These are phyloP conservation scores for Solanum corneliomulleri DNA, from an alignment of 257 asterid species.

Conservation along the genomic window DNA sequence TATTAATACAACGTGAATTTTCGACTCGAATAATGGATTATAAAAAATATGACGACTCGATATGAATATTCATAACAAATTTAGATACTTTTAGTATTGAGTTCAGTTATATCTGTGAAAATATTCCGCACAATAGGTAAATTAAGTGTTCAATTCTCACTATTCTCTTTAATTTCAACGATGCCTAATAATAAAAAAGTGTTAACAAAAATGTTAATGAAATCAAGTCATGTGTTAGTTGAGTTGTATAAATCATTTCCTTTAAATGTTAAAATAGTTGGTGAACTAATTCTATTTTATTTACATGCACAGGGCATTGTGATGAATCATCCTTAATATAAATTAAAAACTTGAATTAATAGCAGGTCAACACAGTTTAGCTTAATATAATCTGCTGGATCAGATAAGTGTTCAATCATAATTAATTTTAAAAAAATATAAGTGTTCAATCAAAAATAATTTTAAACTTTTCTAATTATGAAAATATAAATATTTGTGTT, in stretches of 20 bases:
- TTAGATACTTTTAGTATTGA: neutral
- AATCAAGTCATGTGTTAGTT: slow-evolving; percentile 23
- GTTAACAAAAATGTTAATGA: neutral
- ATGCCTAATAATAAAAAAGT: neutral
- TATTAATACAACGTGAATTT: neutral
- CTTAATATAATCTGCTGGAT: neutral
- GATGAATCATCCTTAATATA: slow-evolving; percentile 6
- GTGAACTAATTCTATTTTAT: slow-evolving; percentile 17
- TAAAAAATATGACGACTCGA: neutral
- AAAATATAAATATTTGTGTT: neutral
- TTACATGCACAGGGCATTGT: neutral
- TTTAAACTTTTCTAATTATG: neutral
- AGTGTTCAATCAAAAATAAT: neutral
- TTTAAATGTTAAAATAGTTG: slow-evolving; percentile 16
- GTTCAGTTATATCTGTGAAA: neutral
- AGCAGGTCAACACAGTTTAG: neutral
- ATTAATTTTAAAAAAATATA: neutral
- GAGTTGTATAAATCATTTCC: slow-evolving; percentile 3
- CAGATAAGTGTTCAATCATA: neutral
- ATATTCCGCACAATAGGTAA: neutral
- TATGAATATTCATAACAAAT: neutral
- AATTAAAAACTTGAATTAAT: neutral
- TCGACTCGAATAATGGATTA: neutral
- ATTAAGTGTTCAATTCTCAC: neutral
- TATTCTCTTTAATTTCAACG: neutral